Percentiles rank a stretch among this genome's conserved stretches.
Conservation (phyloP, 1,139 yeast genomes). For the Blastobotrys niveus region DNA sequence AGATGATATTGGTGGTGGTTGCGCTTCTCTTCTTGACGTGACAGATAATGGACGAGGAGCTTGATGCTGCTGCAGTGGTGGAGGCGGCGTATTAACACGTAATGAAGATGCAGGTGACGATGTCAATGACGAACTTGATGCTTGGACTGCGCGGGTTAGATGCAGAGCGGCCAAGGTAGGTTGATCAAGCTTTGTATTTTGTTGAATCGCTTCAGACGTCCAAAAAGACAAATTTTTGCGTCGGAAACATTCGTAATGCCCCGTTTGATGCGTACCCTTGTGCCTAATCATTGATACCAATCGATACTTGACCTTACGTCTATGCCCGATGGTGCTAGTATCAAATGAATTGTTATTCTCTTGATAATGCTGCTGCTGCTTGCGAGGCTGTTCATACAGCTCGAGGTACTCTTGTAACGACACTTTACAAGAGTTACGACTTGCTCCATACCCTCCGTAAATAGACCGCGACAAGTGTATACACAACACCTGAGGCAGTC, state of each 20-base stretch:
- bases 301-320: constrained; percentile 39
- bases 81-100: not conserved
- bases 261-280: constrained; percentile 81
- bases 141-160: constrained; percentile 1
- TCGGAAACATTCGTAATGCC: constrained; percentile 54
- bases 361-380: constrained; percentile 31
- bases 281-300: constrained; percentile 75
- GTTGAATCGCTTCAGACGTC: constrained; percentile 16
- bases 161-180: constrained; percentile 2
- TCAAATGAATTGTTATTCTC: constrained; percentile 10
- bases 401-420: constrained; percentile 53
- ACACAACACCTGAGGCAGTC: constrained; percentile 65
- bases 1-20: not conserved
- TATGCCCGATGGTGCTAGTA: not conserved
- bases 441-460: constrained; percentile 61
- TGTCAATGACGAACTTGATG: too few species aligned
- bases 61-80: not conserved
- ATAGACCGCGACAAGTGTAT: constrained; percentile 80
- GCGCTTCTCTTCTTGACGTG: too few species aligned
- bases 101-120: too few species aligned
- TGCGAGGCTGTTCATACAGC: constrained; percentile 41
- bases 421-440: constrained; percentile 74
- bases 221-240: constrained; percentile 31
- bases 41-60: too few species aligned
- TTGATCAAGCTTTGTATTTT: not conserved